phyloP scores from a whole-genome alignment of 73 alveolate species.

The Paramecium pentaurelia region DNA sequence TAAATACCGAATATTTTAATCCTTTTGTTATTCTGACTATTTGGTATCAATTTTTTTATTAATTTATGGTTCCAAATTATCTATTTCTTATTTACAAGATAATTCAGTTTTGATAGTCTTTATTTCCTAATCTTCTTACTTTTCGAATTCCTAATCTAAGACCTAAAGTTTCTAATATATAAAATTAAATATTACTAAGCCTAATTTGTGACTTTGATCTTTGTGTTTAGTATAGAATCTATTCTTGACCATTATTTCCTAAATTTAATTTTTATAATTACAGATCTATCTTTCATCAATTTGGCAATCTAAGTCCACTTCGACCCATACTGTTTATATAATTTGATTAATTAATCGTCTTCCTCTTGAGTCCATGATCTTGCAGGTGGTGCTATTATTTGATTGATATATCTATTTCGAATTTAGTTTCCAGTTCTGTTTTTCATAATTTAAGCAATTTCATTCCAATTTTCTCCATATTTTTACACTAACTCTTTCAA shows the following conservation, averaged over 20 bases:
- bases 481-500: neutral
- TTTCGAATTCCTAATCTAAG: neutral
- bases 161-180: neutral
- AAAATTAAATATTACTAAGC: neutral
- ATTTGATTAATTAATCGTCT: neutral
- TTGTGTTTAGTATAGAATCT: neutral
- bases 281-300: neutral
- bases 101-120: neutral
- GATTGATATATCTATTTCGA: neutral
- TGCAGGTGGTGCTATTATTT: neutral
- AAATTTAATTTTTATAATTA: neutral
- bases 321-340: neutral
- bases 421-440: neutral
- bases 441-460: neutral
- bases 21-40: neutral
- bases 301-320: neutral
- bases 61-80: neutral
- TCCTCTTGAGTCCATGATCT: neutral
- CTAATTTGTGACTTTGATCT: neutral
- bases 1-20: neutral
- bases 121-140: neutral
- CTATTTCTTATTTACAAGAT: neutral
- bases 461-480: neutral
- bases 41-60: neutral
- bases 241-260: conserved; percentile 12